phyloP scores from a whole-genome alignment of 495 filamentous ascomycete genomes.

The Podospora conica region DNA sequence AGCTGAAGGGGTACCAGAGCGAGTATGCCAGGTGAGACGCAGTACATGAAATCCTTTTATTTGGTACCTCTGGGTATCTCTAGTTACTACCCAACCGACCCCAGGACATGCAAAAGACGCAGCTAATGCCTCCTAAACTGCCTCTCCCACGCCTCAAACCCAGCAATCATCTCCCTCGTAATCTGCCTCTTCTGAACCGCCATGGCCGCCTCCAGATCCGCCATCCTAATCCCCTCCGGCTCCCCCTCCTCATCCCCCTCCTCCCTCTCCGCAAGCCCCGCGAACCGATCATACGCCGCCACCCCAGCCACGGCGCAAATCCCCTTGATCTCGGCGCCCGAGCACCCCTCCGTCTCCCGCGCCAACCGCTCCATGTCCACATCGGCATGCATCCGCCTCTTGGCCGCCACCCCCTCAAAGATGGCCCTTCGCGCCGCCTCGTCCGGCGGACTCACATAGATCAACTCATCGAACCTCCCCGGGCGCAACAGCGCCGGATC shows the following conservation, averaged over 20 bases:
- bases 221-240: constrained; percentile 49
- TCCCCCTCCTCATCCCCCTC: constrained; percentile 17
- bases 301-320: constrained; percentile 55
- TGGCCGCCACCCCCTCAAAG: constrained; percentile 53
- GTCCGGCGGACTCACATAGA: constrained; percentile 85
- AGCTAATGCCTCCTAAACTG: constrained; percentile 30
- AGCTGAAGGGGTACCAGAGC: no score
- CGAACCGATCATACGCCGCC: constrained; percentile 37
- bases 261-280: not conserved
- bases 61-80: not conserved
- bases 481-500: constrained; percentile 85
- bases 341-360: constrained; percentile 69
- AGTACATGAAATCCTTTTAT: not conserved
- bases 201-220: constrained; percentile 60
- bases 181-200: constrained; percentile 59
- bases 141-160: constrained; percentile 62
- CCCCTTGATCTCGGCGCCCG: constrained; percentile 80
- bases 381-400: constrained; percentile 53
- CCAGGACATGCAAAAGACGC: not conserved
- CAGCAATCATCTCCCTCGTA: constrained; percentile 54
- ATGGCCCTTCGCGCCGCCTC: constrained; percentile 71
- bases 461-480: constrained; percentile 79
- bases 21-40: no score
- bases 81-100: no score
- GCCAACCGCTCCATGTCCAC: constrained; percentile 64